phyloP scores from a whole-genome alignment of 768 basidiomycete species.

The Hydnum rufescens region DNA sequence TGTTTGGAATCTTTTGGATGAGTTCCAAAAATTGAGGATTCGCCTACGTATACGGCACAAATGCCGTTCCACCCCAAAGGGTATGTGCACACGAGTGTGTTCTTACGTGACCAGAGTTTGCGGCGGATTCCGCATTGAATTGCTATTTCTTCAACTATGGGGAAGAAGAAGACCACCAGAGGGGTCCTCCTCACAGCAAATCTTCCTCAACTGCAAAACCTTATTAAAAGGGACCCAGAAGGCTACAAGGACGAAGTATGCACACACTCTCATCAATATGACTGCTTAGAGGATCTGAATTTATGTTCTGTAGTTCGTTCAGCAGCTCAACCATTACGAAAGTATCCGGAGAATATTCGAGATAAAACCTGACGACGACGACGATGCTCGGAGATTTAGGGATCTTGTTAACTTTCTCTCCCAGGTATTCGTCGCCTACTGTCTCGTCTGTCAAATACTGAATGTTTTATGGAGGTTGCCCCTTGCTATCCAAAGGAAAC shows the following conservation, averaged over 20 bases:
- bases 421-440: constrained; percentile 29
- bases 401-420: constrained; percentile 84
- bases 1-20: no score
- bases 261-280: no score
- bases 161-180: constrained; percentile 15
- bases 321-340: constrained; percentile 92
- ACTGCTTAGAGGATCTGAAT: no score
- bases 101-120: no score
- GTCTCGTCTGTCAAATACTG: not conserved
- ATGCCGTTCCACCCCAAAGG: no score
- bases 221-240: constrained; percentile 83
- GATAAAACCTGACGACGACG: constrained; percentile 42
- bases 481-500: constrained; percentile 89
- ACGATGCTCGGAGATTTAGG: constrained; percentile 66
- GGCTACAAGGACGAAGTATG: constrained; percentile 58
- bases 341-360: constrained; percentile 71
- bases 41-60: no score
- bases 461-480: constrained; percentile 44
- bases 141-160: no score
- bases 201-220: constrained; percentile 86
- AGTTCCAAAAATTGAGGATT: no score
- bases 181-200: constrained; percentile 71
- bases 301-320: constrained; percentile 52
- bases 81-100: no score
- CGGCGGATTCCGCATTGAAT: no score